A percentile compares a stretch with the other conserved stretches of the same genome.
phyloP scores from a whole-genome alignment of 495 filamentous ascomycete species.

The Xylaria palmicola region DNA sequence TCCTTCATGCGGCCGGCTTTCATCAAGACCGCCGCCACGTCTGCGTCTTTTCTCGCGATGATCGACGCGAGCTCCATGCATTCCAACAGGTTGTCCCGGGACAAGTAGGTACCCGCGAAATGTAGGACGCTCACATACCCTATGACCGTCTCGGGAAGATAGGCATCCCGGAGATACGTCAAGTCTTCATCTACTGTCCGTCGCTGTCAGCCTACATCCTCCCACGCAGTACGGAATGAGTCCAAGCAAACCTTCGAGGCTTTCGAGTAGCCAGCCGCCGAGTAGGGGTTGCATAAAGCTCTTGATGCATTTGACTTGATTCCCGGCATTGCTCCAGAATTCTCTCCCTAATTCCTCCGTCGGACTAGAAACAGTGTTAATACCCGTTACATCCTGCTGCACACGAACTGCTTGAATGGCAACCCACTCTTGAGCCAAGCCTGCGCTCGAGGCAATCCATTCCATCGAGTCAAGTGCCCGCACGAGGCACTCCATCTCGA shows the following conservation, averaged over 20 bases:
- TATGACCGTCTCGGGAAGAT: slow-evolving; percentile 78
- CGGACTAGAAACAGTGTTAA: slow-evolving; percentile 22
- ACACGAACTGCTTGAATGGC: background rate
- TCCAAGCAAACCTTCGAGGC: slow-evolving; percentile 32
- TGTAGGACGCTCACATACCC: slow-evolving; percentile 76
- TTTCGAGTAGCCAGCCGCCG: slow-evolving; percentile 43
- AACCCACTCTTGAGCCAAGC: slow-evolving; percentile 44
- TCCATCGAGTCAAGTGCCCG: slow-evolving; percentile 65
- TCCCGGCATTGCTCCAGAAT: slow-evolving; percentile 41
- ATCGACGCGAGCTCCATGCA: slow-evolving; percentile 74
- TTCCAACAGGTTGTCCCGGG: slow-evolving; percentile 64
- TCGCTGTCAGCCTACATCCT: background rate
- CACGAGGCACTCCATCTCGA: slow-evolving; percentile 71
- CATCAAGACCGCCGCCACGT: slow-evolving; percentile 64
- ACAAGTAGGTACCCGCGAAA: slow-evolving; percentile 62
- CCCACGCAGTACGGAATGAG: background rate
- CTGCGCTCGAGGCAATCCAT: slow-evolving; percentile 45
- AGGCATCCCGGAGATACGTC: slow-evolving; percentile 61
- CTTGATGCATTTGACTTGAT: slow-evolving; percentile 41
- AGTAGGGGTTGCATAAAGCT: slow-evolving; percentile 45
- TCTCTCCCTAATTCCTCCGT: slow-evolving; percentile 36
- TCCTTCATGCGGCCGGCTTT: slow-evolving; percentile 69
- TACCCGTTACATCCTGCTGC: background rate
- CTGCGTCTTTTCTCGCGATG: slow-evolving; percentile 64
- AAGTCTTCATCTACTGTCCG: slow-evolving; percentile 42